Evolutionary conservation across 169 alveolate species (phyloP).

Genomic region (Babesia bigemina): DNA sequence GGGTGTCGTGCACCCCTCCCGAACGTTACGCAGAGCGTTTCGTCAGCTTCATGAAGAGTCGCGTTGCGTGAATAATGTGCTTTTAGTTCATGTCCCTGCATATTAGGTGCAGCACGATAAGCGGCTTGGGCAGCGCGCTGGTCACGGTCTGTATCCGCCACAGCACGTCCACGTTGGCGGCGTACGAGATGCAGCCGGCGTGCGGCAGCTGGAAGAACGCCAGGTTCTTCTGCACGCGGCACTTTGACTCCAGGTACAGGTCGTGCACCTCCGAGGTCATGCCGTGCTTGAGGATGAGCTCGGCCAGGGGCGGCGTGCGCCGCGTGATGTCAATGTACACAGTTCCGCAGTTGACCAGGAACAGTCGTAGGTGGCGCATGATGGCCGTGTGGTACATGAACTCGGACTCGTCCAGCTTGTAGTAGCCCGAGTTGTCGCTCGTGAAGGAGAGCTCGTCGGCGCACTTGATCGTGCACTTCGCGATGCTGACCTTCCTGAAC

Average conservation of each 20-base stretch:
- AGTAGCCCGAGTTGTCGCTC: constrained; percentile 43
- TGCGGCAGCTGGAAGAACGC: constrained; percentile 52
- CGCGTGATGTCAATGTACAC: constrained; percentile 29
- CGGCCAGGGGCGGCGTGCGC: constrained; percentile 28
- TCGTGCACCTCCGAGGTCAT: constrained; percentile 37
- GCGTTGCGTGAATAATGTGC: background rate
- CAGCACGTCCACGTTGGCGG: constrained; percentile 49
- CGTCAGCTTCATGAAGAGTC: constrained; percentile 15
- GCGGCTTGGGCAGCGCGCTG: constrained; percentile 64
- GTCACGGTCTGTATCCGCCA: constrained; percentile 54
- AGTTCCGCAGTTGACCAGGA: constrained; percentile 53
- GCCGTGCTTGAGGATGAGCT: constrained; percentile 39
- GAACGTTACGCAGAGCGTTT: constrained; percentile 40
- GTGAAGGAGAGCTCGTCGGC: constrained; percentile 18
- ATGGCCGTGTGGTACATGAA: constrained; percentile 24
- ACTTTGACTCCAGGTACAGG: constrained; percentile 44
- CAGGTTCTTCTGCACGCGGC: constrained; percentile 18
- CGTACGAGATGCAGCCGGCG: constrained; percentile 44
- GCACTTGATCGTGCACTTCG: constrained; percentile 12
- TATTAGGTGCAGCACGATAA: constrained; percentile 47
- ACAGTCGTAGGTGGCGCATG: constrained; percentile 58
- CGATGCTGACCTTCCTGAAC: constrained; percentile 19
- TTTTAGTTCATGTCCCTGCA: constrained; percentile 29
- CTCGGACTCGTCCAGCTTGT: constrained; percentile 59
- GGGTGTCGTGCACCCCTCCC: constrained; percentile 65